These are phyloP conservation scores for Colletotrichum camelliae DNA, from an alignment of 2,329 filamentous ascomycete genomes.

Conservation along the genomic window DNA sequence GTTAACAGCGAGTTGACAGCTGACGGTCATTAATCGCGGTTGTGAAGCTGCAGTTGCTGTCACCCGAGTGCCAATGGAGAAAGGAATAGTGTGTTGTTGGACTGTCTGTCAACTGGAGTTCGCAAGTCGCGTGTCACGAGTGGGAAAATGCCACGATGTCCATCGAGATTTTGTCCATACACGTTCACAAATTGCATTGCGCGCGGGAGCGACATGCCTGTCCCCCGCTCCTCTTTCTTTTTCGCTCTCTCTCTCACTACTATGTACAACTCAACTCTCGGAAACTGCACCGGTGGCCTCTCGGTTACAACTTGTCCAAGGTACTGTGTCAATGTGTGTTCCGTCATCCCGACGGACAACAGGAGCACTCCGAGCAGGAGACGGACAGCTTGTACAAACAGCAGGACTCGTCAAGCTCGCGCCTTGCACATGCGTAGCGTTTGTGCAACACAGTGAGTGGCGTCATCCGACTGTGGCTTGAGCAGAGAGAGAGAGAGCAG, in stretches of 20 bases:
- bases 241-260: neutral
- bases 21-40: neutral
- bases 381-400: neutral
- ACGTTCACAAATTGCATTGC: neutral
- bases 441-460: constrained; percentile 11
- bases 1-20: neutral
- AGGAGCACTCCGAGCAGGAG: neutral
- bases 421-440: neutral
- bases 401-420: neutral
- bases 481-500: neutral
- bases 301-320: neutral
- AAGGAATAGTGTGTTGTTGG: neutral
- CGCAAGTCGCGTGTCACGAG: constrained; percentile 5
- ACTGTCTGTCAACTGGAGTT: neutral
- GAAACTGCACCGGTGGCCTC: neutral
- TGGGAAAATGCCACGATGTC: constrained; percentile 3
- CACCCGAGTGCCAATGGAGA: neutral
- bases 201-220: neutral
- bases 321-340: too few relatives aligned
- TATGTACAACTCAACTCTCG: neutral
- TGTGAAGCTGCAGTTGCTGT: neutral
- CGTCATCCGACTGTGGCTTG: constrained; percentile 17
- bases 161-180: neutral
- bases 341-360: neutral
- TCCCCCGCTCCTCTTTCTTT: neutral